Conservation (phyloP, 2,329 filamentous ascomycete genomes). For the Penicillium digitatum region DNA sequence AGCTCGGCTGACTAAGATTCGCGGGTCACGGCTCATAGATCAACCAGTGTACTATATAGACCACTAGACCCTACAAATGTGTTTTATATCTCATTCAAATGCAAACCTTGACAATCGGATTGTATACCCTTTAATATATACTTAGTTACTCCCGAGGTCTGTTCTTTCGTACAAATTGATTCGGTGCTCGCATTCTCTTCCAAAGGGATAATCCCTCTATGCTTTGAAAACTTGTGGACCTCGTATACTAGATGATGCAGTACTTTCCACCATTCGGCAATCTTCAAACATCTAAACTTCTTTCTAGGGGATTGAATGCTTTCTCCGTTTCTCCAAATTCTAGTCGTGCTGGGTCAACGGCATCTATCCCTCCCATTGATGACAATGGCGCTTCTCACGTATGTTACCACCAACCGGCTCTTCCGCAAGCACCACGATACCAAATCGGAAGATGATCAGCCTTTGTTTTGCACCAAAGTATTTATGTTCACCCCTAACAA, state of each 20-base stretch:
- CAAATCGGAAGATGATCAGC: conserved; percentile 9
- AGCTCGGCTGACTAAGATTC: conserved; percentile 24
- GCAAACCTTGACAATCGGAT: too few species aligned
- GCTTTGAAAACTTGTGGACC: background rate
- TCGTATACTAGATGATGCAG: background rate
- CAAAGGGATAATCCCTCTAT: background rate
- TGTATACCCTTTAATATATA: background rate
- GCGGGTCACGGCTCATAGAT: background rate
- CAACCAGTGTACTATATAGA: background rate
- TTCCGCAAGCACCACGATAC: conserved; percentile 16
- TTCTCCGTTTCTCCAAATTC: conserved; percentile 1
- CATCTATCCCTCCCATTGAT: conserved; percentile 5
- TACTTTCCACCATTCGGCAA: background rate
- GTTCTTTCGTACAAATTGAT: background rate
- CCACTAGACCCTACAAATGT: too few species aligned
- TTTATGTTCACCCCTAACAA: conserved; percentile 15
- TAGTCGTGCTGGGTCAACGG: conserved; percentile 8
- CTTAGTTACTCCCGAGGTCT: background rate
- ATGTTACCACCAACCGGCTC: conserved; percentile 8
- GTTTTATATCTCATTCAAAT: background rate
- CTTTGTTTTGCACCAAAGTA: conserved; percentile 10
- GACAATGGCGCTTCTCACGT: conserved; percentile 7
- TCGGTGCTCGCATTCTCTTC: background rate
- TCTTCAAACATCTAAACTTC: background rate
- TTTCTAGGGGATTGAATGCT: background rate